Base-by-base conservation (phyloP, 78 protist species). In the Speleostelium caveatum region DNA sequence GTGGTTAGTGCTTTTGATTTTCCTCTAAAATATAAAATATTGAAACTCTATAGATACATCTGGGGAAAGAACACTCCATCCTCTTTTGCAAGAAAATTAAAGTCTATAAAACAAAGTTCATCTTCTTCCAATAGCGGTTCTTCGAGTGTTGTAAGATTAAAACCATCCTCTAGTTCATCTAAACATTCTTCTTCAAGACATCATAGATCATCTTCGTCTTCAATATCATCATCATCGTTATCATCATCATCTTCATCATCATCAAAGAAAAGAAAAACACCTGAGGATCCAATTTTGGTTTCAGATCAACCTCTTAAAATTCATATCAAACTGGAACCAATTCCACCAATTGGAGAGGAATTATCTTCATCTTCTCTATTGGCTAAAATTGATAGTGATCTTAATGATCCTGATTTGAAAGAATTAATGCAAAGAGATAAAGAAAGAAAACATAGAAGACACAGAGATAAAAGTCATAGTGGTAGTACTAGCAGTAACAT, bases 231-330 rank as follows among this genome's bases (percentile, higher is more conserved):
- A 26, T n/a, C 36, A 68, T 19, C 21, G 51, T 36, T 45, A 19
- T 30, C 28, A 10, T 65, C 73, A 19, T 66, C 73, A 45, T 39
- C 75, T 3, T 45, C 59, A 38, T 39, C n/a, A 22, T 68, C 22
- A 2, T 62, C 42, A 76, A 76, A 76, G 74, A 76, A 63, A 76
- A 60, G 49, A 35, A 51, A 66, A 26, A 58, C 72, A 30, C 74
- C 60, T 24, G 86, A 76, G 16, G 1, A 26, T 22, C 26, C 10
- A 17, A n/a, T 22, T 19, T 33, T 22, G 30, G 51, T 4, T 22
- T 17, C 72, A 32, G 86, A 76, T 49, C 86, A 59, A 62, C 86
- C 86, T 10, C 33, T 76, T 28, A 76, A 76, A 38, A 76, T 76
- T 33, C 86, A 76, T 33, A 51, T 76, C n/a, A 76, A 75, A 39